Evolutionary conservation across 2,329 filamentous ascomycete genomes (phyloP).

Genomic region (Apiospora kogelbergensis): DNA sequence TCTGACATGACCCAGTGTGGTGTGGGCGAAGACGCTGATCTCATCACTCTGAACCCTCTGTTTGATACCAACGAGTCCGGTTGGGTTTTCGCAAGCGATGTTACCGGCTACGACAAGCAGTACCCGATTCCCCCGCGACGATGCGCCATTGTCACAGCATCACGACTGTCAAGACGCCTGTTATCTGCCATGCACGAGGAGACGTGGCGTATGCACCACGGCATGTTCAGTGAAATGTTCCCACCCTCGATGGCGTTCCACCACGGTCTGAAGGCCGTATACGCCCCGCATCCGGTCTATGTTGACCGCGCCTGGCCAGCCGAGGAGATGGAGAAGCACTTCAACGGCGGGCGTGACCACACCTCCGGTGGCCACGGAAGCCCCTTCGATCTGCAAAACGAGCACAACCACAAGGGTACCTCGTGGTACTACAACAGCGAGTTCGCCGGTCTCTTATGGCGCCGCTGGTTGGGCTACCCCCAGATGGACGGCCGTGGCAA

Average conservation of each 20-base stretch:
- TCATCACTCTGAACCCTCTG: conserved; percentile 76
- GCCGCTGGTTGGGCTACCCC: conserved; percentile 69
- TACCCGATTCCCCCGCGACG: conserved; percentile 63
- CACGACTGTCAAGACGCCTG: conserved; percentile 65
- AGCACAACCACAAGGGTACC: conserved; percentile 80
- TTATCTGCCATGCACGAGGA: conserved; percentile 74
- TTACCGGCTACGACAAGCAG: conserved; percentile 63
- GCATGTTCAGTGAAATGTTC: conserved; percentile 81
- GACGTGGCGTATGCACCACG: conserved; percentile 64
- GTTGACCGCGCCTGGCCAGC: conserved; percentile 74
- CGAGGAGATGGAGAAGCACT: conserved; percentile 69
- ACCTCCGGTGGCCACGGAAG: conserved; percentile 64
- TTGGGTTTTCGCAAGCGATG: conserved; percentile 71
- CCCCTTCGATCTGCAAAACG: conserved; percentile 67
- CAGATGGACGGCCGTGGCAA: conserved; percentile 51
- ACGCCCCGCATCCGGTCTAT: conserved; percentile 79
- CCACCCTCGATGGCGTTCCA: conserved; percentile 69
- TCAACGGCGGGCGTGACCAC: conserved; percentile 74
- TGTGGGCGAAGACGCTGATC: conserved; percentile 69
- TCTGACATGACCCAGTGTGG: conserved; percentile 57
- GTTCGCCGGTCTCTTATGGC: conserved; percentile 76
- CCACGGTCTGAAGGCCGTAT: conserved; percentile 76
- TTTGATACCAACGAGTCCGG: conserved; percentile 71
- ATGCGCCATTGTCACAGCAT: conserved; percentile 70
- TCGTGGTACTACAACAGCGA: conserved; percentile 84